A percentile compares a stretch with the other conserved stretches of the same genome.
Evolutionary conservation across 257 asterid species (phyloP).

Genomic region (Jacaranda copaia): DNA sequence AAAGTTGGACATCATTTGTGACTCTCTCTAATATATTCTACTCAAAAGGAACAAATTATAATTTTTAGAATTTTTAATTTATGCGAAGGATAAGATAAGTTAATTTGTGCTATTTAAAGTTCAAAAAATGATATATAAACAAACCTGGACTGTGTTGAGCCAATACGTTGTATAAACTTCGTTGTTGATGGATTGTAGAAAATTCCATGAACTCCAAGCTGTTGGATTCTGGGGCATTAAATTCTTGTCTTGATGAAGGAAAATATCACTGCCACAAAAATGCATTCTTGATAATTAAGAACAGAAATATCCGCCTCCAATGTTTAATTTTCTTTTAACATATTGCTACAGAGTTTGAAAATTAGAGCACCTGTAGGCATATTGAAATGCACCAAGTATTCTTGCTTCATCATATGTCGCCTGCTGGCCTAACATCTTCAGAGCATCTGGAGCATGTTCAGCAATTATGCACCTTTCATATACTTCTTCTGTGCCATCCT

Average conservation of each 20-base stretch:
- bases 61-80: too few relatives aligned
- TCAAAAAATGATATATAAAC: too few relatives aligned
- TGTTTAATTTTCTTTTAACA: background rate
- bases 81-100: background rate
- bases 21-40: too few relatives aligned
- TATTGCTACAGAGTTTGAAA: background rate
- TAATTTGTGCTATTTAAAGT: too few relatives aligned
- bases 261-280: constrained; percentile 64
- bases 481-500: constrained; percentile 53
- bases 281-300: constrained; percentile 32
- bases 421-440: constrained; percentile 60
- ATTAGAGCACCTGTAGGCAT: constrained; percentile 58
- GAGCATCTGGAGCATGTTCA: constrained; percentile 75
- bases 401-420: constrained; percentile 63
- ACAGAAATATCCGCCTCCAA: background rate
- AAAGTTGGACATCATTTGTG: too few relatives aligned
- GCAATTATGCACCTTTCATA: constrained; percentile 69
- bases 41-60: too few relatives aligned
- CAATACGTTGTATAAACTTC: constrained; percentile 75
- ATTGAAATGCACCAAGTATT: constrained; percentile 78
- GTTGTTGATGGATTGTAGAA: constrained; percentile 59
- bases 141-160: constrained; percentile 80
- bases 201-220: constrained; percentile 87
- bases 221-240: constrained; percentile 74
- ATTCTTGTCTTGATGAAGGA: constrained; percentile 67